A percentile compares a stretch with the other conserved stretches of the same genome.
Evolutionary conservation across 225 moss, liverwort and hornwort genomes (phyloP).

Genomic region (Polytrichum formosum): DNA sequence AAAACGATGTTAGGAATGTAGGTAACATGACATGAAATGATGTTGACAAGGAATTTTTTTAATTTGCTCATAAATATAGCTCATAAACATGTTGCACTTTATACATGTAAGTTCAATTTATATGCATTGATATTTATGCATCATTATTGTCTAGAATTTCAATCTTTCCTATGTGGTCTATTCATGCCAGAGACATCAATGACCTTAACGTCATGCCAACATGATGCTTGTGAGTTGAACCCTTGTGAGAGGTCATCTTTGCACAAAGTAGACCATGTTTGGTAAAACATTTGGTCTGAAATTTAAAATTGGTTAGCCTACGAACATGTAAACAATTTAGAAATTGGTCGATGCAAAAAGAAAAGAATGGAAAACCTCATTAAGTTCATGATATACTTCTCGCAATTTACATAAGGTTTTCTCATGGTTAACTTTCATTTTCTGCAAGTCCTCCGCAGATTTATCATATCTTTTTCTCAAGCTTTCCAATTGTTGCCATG

Average conservation of each 20-base stretch:
- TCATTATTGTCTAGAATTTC: too few species aligned
- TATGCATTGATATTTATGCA: too few species aligned
- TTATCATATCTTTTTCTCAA: constrained; percentile 45
- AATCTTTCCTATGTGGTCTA: too few species aligned
- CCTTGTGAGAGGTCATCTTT: background rate
- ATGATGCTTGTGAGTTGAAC: background rate
- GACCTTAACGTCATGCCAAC: background rate
- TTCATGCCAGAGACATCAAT: too few species aligned
- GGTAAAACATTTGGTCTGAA: too few species aligned
- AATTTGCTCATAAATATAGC: background rate
- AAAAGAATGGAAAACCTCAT: constrained; percentile 36
- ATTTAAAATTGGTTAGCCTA: too few species aligned
- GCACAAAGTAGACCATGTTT: background rate
- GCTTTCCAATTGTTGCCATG: constrained; percentile 49
- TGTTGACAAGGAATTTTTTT: background rate
- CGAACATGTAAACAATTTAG: background rate
- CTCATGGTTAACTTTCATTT: constrained; percentile 48
- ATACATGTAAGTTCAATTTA: too few species aligned
- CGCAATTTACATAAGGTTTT: constrained; percentile 42
- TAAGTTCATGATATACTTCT: constrained; percentile 44
- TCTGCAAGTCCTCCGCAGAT: constrained; percentile 42
- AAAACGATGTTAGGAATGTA: background rate
- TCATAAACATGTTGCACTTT: too few species aligned
- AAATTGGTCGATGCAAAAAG: too few species aligned
- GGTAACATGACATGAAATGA: background rate